These are phyloP conservation scores for Spinacia oleracea DNA, from an alignment of 179 eudicot species.

Conservation along the genomic window DNA sequence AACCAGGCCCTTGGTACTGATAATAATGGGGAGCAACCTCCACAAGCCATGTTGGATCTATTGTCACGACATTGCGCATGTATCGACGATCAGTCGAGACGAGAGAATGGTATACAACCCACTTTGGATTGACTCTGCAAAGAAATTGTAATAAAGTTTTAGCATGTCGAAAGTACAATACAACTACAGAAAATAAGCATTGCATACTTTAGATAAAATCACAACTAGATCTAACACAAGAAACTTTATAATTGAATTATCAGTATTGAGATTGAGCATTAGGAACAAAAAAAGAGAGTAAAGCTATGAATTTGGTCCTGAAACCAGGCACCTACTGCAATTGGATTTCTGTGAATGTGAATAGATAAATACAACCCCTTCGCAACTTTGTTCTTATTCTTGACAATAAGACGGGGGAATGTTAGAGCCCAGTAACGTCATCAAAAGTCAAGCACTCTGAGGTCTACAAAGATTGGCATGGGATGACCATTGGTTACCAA, in stretches of 20 bases:
- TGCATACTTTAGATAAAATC: background rate
- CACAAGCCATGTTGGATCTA: slow-evolving; percentile 86
- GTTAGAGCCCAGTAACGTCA: background rate
- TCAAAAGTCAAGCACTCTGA: background rate
- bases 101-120: slow-evolving; percentile 80
- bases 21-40: slow-evolving; percentile 91
- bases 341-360: background rate
- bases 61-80: slow-evolving; percentile 90
- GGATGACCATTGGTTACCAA: background rate
- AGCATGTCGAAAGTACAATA: background rate
- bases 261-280: background rate
- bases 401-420: background rate
- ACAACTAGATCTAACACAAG: background rate
- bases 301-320: background rate
- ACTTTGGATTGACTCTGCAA: slow-evolving; percentile 96
- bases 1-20: slow-evolving; percentile 37
- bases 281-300: background rate
- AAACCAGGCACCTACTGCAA: background rate
- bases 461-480: background rate
- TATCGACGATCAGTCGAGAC: slow-evolving; percentile 91
- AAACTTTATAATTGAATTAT: background rate
- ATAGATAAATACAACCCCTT: background rate
- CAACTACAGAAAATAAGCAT: background rate
- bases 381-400: background rate
- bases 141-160: background rate